Percentiles rank a stretch among this genome's conserved stretches.
These are phyloP conservation scores for Podospora didyma DNA, from an alignment of 495 filamentous ascomycete genomes.

Conservation along the genomic window DNA sequence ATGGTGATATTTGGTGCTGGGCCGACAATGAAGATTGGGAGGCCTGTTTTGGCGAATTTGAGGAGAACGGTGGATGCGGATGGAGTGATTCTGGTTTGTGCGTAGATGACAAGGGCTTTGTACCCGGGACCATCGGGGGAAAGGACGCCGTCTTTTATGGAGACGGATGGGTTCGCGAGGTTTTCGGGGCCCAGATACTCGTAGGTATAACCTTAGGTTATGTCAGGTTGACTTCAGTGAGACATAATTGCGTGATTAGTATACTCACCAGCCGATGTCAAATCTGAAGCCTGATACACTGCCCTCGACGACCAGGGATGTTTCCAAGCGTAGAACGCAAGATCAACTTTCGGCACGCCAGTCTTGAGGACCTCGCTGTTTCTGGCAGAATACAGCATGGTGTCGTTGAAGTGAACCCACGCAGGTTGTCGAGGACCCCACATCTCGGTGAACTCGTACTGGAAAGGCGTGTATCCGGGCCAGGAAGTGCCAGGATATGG, in stretches of 20 bases:
- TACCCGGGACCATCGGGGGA: slow-evolving; percentile 38
- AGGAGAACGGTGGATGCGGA: slow-evolving; percentile 32
- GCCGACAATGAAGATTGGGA: slow-evolving; percentile 41
- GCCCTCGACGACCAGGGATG: slow-evolving; percentile 10
- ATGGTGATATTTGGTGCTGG: slow-evolving; percentile 26
- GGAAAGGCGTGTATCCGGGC: slow-evolving; percentile 46
- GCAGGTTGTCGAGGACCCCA: slow-evolving; percentile 40
- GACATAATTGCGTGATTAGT: too few relatives aligned
- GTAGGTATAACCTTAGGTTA: slow-evolving; percentile 41
- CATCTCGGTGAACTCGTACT: slow-evolving; percentile 40
- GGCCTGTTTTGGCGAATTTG: slow-evolving; percentile 35
- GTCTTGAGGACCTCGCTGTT: slow-evolving; percentile 34
- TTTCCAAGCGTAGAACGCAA: slow-evolving; percentile 35
- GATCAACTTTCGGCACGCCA: slow-evolving; percentile 39
- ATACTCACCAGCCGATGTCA: slow-evolving; percentile 15
- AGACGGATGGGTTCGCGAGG: slow-evolving; percentile 33
- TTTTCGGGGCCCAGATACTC: slow-evolving; percentile 50
- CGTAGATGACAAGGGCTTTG: slow-evolving; percentile 42
- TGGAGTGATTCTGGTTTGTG: slow-evolving; percentile 35
- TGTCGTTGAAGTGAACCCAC: slow-evolving; percentile 39
- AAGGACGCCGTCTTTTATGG: slow-evolving; percentile 32
- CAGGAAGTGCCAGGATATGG: slow-evolving; percentile 38
- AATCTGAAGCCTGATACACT: slow-evolving; percentile 9
- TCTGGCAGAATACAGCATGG: slow-evolving; percentile 38
- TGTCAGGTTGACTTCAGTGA: background rate